Evolutionary conservation across 495 filamentous ascomycete genomes (phyloP).

Genomic region (Niebla homalea): DNA sequence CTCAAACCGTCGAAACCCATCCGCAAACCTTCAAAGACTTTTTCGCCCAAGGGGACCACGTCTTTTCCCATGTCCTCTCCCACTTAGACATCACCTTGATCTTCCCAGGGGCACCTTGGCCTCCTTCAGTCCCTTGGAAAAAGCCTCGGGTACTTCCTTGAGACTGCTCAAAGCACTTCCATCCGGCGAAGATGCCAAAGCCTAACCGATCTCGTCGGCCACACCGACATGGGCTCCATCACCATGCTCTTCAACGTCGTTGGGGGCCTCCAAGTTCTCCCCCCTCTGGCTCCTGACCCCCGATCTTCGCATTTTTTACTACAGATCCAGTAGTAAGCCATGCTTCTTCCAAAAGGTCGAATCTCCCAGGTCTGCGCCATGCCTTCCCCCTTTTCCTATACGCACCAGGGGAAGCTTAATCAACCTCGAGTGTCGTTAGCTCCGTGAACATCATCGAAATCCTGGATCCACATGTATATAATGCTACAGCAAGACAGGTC

Average conservation of each 20-base stretch:
- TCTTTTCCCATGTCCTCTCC: conserved; percentile 35
- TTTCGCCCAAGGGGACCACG: conserved; percentile 32
- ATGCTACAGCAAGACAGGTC: too few species aligned
- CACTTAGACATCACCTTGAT: conserved; percentile 38
- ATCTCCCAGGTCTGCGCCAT: too few species aligned
- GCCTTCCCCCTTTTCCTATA: too few species aligned
- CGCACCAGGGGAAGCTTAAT: too few species aligned
- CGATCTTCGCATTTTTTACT: too few species aligned
- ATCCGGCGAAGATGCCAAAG: not conserved
- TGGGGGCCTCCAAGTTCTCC: conserved; percentile 15
- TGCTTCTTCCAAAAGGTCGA: too few species aligned
- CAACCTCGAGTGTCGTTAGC: too few species aligned
- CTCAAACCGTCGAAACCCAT: conserved; percentile 27
- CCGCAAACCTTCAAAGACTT: conserved; percentile 32
- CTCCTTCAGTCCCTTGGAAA: conserved; percentile 34
- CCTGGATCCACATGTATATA: too few species aligned
- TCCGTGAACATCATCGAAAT: too few species aligned
- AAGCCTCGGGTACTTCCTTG: conserved; percentile 41
- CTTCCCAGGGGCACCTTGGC: conserved; percentile 35
- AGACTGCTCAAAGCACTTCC: conserved; percentile 38
- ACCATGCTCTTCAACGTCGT: conserved; percentile 22
- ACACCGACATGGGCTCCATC: conserved; percentile 17
- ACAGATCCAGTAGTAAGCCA: too few species aligned
- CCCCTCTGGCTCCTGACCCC: not conserved
- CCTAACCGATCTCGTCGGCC: not conserved